Percentiles rank a stretch among this genome's conserved stretches.
phyloP scores from a whole-genome alignment of 208 protist genomes.

The Crithidia thermophila region DNA sequence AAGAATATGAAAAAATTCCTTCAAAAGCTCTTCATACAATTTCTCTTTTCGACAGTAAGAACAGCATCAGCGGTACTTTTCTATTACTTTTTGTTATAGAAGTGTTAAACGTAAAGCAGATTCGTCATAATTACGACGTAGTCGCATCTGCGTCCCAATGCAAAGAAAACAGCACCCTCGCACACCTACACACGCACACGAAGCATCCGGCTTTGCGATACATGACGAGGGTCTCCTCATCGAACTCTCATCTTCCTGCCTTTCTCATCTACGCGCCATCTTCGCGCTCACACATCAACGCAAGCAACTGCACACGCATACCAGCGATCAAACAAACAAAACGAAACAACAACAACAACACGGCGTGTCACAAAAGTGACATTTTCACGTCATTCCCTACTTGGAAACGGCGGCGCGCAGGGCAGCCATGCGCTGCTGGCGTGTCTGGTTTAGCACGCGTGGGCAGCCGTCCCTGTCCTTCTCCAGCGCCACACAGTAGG shows the following conservation, averaged over 20 bases:
- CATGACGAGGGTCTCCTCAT: too few species aligned
- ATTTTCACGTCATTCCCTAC: not conserved
- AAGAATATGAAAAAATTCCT: too few species aligned
- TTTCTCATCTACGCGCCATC: not conserved
- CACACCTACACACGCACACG: too few species aligned
- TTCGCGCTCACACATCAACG: not conserved
- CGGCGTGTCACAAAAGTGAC: not conserved
- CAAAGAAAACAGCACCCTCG: too few species aligned
- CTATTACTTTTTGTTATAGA: not conserved
- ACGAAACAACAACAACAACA: not conserved
- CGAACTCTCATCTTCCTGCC: too few species aligned
- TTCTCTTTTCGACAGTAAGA: too few species aligned
- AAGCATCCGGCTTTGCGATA: too few species aligned
- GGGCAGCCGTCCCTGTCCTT: constrained; percentile 92
- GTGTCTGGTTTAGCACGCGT: constrained; percentile 74
- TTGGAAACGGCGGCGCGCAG: constrained; percentile 33
- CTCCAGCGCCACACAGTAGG: constrained; percentile 84
- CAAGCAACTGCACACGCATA: not conserved
- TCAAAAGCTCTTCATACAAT: too few species aligned
- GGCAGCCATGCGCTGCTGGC: constrained; percentile 69
- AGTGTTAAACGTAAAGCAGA: too few species aligned
- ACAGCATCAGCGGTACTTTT: not conserved
- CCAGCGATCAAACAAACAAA: not conserved
- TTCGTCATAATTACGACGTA: too few species aligned
- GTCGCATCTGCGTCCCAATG: too few species aligned